These are phyloP conservation scores for Peronospora destructor DNA, from an alignment of 352 stramenopile species.

Conservation along the genomic window DNA sequence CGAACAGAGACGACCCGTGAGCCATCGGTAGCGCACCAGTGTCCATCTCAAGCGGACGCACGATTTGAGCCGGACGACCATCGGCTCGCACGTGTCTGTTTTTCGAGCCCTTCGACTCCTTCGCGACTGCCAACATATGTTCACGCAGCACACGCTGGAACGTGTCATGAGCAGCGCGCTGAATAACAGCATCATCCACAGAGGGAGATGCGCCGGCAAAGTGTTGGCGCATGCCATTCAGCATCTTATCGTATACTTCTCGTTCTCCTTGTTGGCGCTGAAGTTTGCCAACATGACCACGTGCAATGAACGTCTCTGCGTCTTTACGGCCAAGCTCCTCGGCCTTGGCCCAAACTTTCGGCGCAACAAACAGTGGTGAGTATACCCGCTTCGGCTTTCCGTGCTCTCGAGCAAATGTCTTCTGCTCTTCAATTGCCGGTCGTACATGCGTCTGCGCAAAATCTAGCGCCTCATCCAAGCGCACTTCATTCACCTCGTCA, in stretches of 20 bases:
- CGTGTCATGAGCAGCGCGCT: conserved; percentile 67
- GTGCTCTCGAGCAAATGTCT: conserved; percentile 41
- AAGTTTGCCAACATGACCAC: conserved; percentile 40
- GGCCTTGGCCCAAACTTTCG: conserved; percentile 51
- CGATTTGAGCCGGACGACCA: conserved; percentile 66
- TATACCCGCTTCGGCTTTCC: conserved; percentile 72
- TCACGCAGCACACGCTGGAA: conserved; percentile 70
- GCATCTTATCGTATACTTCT: conserved; percentile 64
- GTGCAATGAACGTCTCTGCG: conserved; percentile 31
- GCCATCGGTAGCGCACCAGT: conserved; percentile 83
- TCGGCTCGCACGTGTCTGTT: conserved; percentile 74
- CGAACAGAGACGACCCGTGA: conserved; percentile 86
- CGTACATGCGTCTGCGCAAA: conserved; percentile 63
- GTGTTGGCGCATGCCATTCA: conserved; percentile 46
- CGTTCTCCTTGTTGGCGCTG: conserved; percentile 62
- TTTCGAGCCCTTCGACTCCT: conserved; percentile 19
- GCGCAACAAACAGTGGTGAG: conserved; percentile 33
- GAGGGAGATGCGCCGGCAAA: conserved; percentile 28
- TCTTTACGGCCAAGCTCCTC: conserved; percentile 47
- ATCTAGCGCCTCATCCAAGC: conserved; percentile 67
- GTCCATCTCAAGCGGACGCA: conserved; percentile 85
- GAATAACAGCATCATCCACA: conserved; percentile 44
- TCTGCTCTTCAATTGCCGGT: conserved; percentile 55
- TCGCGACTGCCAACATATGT: conserved; percentile 39
- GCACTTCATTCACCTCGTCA: conserved; percentile 61